These are phyloP conservation scores for Solanum pimpinellifolium DNA, from an alignment of 257 asterid species.

Conservation along the genomic window DNA sequence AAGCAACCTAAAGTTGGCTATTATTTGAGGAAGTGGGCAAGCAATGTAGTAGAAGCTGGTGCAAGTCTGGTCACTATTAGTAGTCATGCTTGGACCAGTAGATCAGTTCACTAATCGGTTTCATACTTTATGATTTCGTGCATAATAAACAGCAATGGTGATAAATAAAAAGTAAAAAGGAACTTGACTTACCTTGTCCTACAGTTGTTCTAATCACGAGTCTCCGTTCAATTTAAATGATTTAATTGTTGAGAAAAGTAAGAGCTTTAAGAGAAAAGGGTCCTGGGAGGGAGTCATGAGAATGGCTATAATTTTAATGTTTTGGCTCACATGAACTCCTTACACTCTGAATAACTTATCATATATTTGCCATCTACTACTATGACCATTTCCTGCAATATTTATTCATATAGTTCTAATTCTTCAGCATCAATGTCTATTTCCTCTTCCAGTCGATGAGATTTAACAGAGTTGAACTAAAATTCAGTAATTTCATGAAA, in stretches of 20 bases:
- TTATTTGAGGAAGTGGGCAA: background rate
- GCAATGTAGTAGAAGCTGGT: background rate
- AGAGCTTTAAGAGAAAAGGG: no score
- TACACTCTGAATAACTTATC: no score
- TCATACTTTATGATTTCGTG: background rate
- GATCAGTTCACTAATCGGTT: background rate
- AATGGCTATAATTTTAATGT: no score
- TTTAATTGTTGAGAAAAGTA: no score
- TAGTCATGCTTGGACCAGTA: background rate
- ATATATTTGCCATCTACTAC: no score
- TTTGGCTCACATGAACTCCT: no score
- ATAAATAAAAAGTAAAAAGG: background rate
- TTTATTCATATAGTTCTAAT: no score
- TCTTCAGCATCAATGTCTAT: no score
- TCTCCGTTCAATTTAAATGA: no score
- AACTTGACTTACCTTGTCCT: background rate
- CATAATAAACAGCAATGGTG: background rate
- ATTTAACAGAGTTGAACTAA: background rate
- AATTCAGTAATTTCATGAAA: background rate
- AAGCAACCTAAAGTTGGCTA: background rate
- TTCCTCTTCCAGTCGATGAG: background rate
- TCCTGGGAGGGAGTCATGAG: no score
- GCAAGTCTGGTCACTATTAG: background rate
- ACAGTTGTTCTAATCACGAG: background rate
- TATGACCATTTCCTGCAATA: no score